Conservation (phyloP, 805 yeast genomes). For the Metschnikowia cerradonensis region DNA sequence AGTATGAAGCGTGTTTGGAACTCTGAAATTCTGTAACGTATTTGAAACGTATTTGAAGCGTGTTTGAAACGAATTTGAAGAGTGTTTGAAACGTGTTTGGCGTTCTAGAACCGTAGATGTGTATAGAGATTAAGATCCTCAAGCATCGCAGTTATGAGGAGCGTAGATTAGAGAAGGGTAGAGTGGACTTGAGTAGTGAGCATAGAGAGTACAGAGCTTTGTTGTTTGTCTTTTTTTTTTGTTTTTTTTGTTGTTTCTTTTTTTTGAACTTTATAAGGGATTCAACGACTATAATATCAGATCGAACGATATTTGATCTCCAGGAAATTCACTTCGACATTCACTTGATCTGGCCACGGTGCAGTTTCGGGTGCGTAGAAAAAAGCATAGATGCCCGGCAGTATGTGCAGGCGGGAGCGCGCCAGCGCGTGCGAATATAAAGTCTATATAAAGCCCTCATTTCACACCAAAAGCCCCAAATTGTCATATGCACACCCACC, state of each 20-base stretch:
- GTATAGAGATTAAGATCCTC: no score
- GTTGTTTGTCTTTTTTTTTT: neutral
- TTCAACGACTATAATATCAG: no score
- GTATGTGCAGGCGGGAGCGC: conserved; percentile 2
- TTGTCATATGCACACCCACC: conserved; percentile 15
- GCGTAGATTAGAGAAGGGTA: no score
- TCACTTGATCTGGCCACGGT: neutral
- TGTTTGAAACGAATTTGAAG: no score
- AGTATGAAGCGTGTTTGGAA: no score
- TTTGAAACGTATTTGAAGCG: no score
- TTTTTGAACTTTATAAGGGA: neutral
- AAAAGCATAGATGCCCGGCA: conserved; percentile 1
- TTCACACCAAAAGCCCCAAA: conserved; percentile 2
- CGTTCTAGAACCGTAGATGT: no score
- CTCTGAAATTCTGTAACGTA: no score
- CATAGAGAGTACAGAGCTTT: neutral
- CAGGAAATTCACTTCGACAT: neutral
- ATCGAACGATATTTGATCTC: neutral
- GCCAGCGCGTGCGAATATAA: conserved; percentile 4
- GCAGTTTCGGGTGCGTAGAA: neutral
- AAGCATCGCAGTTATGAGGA: no score
- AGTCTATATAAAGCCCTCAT: conserved; percentile 16
- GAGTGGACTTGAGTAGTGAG: no score
- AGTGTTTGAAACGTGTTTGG: no score
- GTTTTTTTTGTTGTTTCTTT: neutral